These are phyloP conservation scores for Nicotiana knightiana DNA, from an alignment of 257 asterid species.

Conservation along the genomic window DNA sequence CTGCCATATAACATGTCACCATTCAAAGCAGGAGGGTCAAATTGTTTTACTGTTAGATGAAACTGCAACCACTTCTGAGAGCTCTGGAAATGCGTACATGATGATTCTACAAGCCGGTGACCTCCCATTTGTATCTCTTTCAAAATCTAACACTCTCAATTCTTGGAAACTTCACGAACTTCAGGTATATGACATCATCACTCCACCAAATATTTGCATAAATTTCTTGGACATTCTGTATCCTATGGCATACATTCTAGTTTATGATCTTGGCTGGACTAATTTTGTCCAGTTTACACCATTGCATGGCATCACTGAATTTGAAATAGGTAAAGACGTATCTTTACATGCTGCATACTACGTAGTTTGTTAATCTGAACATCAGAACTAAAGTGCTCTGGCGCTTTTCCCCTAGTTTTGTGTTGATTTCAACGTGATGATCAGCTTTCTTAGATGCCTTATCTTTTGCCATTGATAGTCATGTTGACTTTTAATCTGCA, in stretches of 20 bases:
- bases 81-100: slow-evolving; percentile 76
- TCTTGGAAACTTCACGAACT: slow-evolving; percentile 61
- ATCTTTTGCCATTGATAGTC: background rate
- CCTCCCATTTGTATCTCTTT: slow-evolving; percentile 62
- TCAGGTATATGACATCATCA: slow-evolving; percentile 36
- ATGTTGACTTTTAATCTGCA: background rate
- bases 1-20: slow-evolving; percentile 11
- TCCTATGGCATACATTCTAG: background rate
- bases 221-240: background rate
- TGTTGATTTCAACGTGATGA: background rate
- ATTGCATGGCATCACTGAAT: background rate
- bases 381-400: background rate
- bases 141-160: slow-evolving; percentile 38
- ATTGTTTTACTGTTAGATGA: slow-evolving; percentile 64
- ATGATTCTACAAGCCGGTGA: slow-evolving; percentile 60
- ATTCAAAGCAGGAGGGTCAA: slow-evolving; percentile 68
- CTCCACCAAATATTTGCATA: background rate
- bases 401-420: background rate
- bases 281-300: background rate
- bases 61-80: slow-evolving; percentile 46
- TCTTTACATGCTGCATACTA: background rate
- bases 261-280: background rate
- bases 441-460: background rate
- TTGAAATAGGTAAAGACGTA: background rate
- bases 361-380: background rate